phyloP scores from a whole-genome alignment of 139 green algal genomes.

The Gonium pectorale region DNA sequence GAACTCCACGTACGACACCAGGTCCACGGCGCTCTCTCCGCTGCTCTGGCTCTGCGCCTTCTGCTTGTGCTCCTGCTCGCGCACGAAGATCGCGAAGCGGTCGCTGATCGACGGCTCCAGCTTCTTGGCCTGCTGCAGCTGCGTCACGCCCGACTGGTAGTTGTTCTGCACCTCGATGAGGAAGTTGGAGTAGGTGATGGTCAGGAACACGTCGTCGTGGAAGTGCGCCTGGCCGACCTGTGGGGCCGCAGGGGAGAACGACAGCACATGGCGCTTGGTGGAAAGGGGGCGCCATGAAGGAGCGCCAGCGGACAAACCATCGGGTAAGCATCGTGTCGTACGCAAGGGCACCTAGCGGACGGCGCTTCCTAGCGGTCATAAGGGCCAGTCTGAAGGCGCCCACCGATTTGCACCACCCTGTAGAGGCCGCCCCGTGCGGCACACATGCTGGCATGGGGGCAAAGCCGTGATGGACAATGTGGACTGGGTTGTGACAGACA shows the following conservation, averaged over 20 bases:
- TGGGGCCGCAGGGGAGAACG: too few species aligned
- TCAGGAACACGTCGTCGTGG: constrained; percentile 48
- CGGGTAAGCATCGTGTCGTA: too few species aligned
- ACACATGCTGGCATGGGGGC: too few species aligned
- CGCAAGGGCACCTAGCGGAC: too few species aligned
- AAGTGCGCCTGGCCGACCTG: constrained; percentile 50
- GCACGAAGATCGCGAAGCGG: constrained; percentile 62
- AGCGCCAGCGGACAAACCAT: too few species aligned
- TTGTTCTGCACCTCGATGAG: constrained; percentile 47
- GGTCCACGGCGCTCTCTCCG: constrained; percentile 47
- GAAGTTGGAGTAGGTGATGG: constrained; percentile 54
- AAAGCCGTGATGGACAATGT: too few species aligned
- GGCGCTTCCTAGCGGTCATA: too few species aligned
- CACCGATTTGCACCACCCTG: too few species aligned
- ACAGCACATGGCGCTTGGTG: too few species aligned
- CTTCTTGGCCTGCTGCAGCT: constrained; percentile 59
- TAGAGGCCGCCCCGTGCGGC: too few species aligned
- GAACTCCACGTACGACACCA: constrained; percentile 59
- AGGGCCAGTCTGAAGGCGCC: too few species aligned
- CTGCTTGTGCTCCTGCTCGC: constrained; percentile 54
- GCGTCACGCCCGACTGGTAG: constrained; percentile 38
- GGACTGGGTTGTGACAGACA: too few species aligned
- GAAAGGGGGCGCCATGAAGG: not conserved
- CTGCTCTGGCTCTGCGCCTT: constrained; percentile 46
- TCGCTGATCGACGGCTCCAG: constrained; percentile 51